These are phyloP conservation scores for Salix purpurea DNA, from an alignment of 345 rosid genomes.

Conservation along the genomic window DNA sequence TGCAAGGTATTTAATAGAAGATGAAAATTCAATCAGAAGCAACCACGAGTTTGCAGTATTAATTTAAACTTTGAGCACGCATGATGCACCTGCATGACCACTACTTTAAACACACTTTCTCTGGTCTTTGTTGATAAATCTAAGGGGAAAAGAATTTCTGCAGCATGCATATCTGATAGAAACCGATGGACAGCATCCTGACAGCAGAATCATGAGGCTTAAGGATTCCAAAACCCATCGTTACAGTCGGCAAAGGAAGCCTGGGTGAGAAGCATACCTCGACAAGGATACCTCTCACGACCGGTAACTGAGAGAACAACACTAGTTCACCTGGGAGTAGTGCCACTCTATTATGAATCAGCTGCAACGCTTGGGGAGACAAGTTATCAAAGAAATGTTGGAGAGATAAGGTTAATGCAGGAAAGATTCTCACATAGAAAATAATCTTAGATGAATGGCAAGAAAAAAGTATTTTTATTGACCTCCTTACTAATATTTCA, in stretches of 20 bases:
- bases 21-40: neutral
- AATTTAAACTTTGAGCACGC: neutral
- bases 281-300: constrained; percentile 54
- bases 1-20: neutral
- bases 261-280: constrained; percentile 56
- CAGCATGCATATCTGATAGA: neutral
- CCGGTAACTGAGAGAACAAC: constrained; percentile 35
- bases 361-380: constrained; percentile 43
- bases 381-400: constrained; percentile 26
- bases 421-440: constrained; percentile 22
- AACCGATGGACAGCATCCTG: constrained; percentile 6
- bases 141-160: neutral
- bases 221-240: constrained; percentile 24
- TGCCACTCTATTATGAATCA: constrained; percentile 37
- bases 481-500: constrained; percentile 45
- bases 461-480: constrained; percentile 5
- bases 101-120: neutral
- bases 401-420: constrained; percentile 28
- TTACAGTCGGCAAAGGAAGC: constrained; percentile 33
- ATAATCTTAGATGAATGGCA: constrained; percentile 23
- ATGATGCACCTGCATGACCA: neutral
- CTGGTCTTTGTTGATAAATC: neutral
- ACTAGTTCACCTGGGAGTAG: constrained; percentile 34
- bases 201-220: constrained; percentile 7
- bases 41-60: neutral